Evolutionary conservation across 208 protist species (phyloP).

Genomic region (Polymyxa betae): DNA sequence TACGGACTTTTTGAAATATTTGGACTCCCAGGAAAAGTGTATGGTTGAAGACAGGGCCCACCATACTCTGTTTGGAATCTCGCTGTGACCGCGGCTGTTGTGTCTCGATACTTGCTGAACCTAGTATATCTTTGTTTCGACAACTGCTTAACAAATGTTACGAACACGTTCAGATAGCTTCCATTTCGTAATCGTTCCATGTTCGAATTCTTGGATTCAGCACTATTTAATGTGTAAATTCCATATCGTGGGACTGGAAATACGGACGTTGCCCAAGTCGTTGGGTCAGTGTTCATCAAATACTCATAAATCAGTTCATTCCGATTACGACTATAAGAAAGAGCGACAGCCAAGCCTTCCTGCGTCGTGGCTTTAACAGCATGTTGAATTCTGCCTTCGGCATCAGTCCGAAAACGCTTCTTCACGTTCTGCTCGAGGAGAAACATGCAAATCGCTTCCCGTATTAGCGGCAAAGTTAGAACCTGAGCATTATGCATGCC

Average conservation of each 20-base stretch:
- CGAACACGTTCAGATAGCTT: neutral
- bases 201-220: neutral
- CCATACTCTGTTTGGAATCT: no score
- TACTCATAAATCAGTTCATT: neutral
- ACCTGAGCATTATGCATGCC: neutral
- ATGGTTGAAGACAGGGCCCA: no score
- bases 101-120: neutral
- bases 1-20: no score
- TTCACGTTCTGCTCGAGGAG: neutral
- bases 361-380: neutral
- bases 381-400: neutral
- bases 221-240: neutral
- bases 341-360: neutral
- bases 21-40: no score
- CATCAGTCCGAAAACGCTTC: neutral
- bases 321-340: neutral
- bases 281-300: neutral
- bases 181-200: neutral
- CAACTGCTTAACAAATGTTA: neutral
- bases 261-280: neutral
- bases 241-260: neutral
- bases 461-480: neutral
- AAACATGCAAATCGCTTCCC: neutral
- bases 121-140: neutral
- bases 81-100: no score